Base-by-base conservation (phyloP, 768 basidiomycete genomes). In the Gyrodon lividus region DNA sequence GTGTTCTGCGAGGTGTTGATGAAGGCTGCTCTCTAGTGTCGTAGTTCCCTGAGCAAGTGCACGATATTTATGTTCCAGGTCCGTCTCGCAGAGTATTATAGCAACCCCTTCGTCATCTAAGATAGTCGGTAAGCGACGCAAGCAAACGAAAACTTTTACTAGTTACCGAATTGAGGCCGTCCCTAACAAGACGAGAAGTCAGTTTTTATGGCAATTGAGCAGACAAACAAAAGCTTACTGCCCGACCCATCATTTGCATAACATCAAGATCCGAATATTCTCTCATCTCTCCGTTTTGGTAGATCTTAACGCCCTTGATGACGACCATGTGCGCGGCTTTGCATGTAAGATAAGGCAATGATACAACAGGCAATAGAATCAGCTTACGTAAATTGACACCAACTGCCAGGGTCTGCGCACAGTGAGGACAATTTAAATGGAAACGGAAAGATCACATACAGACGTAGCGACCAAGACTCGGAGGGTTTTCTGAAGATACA, bases 191-290 rank as follows among this genome's bases (percentile, higher is more conserved):
- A 42, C 16, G 19, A 49, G 23, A 41, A 39, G 17, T 51, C 34
- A 35, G 35, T 28, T 38, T 40, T 45, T 38, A 22, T 17, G 30
- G 24, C 20, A 6, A 46, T 17, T 22, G 10, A 24, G 14, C 39
- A 17, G 28, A 13, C 17, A 17, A 35, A 35, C 2, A 30, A 1
- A 39, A 48, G 44, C 84, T 67, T 64, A 91, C 90, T 38, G 94
- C 94, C 42, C 97, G 82, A 6, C 96, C 97, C 51, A 98, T 81
- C 96, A 98, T 98, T 68, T 97, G 95, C 78, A 91, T 84, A 24
- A 98, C 77, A 60, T 98, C 97, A 5, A 97, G 77, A 64, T 97
- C 95, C 0, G 88, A 87, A 67, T 97, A 97, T 59, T 98, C 94
- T 30, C 77, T 74, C 42, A 82, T 81, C 14, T 73, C 73, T 40